phyloP scores from a whole-genome alignment of 1,284 basidiomycete genomes.

The Malassezia psittaci region DNA sequence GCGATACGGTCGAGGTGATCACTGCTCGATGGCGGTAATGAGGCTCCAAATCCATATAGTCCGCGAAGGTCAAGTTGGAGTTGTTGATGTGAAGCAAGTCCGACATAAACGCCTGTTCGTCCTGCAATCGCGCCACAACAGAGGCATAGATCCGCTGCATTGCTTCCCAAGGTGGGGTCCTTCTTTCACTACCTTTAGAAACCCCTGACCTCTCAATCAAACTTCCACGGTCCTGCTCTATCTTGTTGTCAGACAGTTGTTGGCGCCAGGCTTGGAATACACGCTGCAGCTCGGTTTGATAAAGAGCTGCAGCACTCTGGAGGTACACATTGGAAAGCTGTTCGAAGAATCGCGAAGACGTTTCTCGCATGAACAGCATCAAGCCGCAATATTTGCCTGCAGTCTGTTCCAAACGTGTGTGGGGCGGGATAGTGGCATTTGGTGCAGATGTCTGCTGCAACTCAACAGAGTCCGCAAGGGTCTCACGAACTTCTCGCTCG shows the following conservation, averaged over 20 bases:
- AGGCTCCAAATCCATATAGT: constrained; percentile 85
- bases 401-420: constrained; percentile 58
- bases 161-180: constrained; percentile 52
- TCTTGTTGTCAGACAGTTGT: constrained; percentile 23
- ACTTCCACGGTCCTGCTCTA: neutral
- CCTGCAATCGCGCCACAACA: constrained; percentile 64
- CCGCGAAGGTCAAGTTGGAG: constrained; percentile 73
- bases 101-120: constrained; percentile 77
- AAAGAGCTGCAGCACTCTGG: constrained; percentile 29
- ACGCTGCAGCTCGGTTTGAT: constrained; percentile 32
- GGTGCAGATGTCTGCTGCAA: constrained; percentile 24
- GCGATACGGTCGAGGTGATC: constrained; percentile 4
- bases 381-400: constrained; percentile 79
- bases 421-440: constrained; percentile 30
- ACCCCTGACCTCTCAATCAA: constrained; percentile 18
- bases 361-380: constrained; percentile 87
- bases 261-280: constrained; percentile 25
- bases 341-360: constrained; percentile 50
- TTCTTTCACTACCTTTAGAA: neutral
- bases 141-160: constrained; percentile 66
- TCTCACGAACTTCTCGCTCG: constrained; percentile 48
- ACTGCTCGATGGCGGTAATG: constrained; percentile 86
- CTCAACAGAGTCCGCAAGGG: constrained; percentile 24
- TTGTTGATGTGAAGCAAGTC: constrained; percentile 82
- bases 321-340: constrained; percentile 35